These are phyloP conservation scores for Chlorella sp. DNA, from an alignment of 139 green algal genomes.

Conservation along the genomic window DNA sequence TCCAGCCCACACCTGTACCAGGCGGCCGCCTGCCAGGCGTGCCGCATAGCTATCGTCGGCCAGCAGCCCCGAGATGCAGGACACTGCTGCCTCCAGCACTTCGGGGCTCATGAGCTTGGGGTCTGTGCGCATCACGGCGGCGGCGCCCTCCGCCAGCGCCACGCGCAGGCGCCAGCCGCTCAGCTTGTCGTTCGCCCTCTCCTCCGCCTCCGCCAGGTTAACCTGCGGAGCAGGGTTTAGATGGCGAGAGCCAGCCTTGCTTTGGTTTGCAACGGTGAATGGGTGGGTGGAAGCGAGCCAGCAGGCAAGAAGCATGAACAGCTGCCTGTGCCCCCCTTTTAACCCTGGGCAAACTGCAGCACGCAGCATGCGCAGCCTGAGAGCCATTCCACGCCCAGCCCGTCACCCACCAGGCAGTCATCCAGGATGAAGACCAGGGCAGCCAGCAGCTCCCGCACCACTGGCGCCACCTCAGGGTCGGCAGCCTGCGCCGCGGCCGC, in stretches of 20 bases:
- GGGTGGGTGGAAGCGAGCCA: no score
- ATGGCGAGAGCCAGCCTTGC: no score
- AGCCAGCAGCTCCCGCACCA: not conserved
- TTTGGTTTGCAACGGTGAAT: no score
- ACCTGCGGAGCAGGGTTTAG: no score
- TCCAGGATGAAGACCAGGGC: slow-evolving; percentile 13
- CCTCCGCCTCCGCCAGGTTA: not conserved
- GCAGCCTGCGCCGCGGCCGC: not conserved
- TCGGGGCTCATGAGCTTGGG: slow-evolving; percentile 5
- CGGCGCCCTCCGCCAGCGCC: not conserved
- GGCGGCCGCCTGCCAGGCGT: not conserved
- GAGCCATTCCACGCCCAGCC: no score
- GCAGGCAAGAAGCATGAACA: no score
- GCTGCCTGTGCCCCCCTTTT: no score
- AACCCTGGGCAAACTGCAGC: no score
- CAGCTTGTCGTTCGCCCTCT: slow-evolving; percentile 9
- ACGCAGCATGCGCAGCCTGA: no score
- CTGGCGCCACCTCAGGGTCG: not conserved
- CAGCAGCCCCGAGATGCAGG: slow-evolving; percentile 16
- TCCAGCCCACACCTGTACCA: not conserved
- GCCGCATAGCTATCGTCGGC: slow-evolving; percentile 19
- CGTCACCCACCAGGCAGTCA: not conserved
- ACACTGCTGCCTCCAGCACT: not conserved
- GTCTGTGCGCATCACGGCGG: not conserved
- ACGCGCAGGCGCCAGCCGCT: slow-evolving; percentile 27